Evolutionary conservation across 306 rosid genomes (phyloP).

Genomic region (Prunus mira): DNA sequence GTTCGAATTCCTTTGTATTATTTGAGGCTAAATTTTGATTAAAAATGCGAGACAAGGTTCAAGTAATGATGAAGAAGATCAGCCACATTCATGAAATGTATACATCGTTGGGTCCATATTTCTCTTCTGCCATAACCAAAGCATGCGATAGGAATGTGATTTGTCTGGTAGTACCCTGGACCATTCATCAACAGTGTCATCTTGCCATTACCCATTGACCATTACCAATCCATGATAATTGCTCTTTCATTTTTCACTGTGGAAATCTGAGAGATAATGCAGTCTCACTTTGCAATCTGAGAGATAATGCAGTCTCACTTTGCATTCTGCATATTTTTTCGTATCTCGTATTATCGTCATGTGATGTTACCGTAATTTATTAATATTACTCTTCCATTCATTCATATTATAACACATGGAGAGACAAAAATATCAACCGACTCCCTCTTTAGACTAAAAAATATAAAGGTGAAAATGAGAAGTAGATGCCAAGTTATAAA

Average conservation of each 20-base stretch:
- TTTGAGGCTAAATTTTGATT: neutral
- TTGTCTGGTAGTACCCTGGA: neutral
- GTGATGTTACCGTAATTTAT: too few species aligned
- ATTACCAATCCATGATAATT: too few species aligned
- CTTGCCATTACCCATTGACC: neutral
- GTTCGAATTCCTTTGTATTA: too few species aligned
- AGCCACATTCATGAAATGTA: neutral
- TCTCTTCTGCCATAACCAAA: neutral
- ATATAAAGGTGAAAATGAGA: neutral
- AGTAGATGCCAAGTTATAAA: slow-evolving; percentile 1
- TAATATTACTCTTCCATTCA: too few species aligned
- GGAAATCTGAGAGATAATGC: too few species aligned
- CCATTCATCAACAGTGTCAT: neutral
- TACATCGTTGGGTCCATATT: neutral
- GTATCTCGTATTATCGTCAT: too few species aligned
- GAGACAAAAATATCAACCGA: too few species aligned
- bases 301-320: too few species aligned
- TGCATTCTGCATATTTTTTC: too few species aligned
- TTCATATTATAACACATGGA: too few species aligned
- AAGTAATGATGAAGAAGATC: slow-evolving; percentile 2
- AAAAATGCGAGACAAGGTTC: neutral
- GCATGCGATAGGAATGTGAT: neutral
- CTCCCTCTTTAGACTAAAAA: neutral
- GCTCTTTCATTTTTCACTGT: too few species aligned
- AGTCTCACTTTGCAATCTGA: too few species aligned